phyloP scores from a whole-genome alignment of 2,329 filamentous ascomycete species.

The Pseudocercospora pini-densiflorae region DNA sequence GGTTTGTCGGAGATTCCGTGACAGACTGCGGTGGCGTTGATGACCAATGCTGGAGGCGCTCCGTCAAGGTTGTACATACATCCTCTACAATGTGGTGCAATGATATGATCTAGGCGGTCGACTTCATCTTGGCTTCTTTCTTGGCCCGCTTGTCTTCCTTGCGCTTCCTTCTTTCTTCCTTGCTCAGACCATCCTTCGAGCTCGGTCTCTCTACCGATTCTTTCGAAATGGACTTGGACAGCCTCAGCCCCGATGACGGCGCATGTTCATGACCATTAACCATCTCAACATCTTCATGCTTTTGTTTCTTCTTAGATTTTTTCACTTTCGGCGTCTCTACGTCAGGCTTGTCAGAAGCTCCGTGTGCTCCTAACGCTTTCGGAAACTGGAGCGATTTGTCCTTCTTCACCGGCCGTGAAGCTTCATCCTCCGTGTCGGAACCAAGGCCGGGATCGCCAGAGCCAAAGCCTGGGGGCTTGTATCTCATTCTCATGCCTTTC shows the following conservation, averaged over 20 bases:
- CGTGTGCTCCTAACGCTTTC: slow-evolving; percentile 31
- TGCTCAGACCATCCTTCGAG: slow-evolving; percentile 27
- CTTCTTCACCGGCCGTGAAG: slow-evolving; percentile 41
- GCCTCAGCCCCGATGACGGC: neutral
- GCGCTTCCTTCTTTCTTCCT: slow-evolving; percentile 43
- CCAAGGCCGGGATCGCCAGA: slow-evolving; percentile 50
- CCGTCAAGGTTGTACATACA: neutral
- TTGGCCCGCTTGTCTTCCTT: slow-evolving; percentile 44
- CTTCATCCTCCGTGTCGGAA: slow-evolving; percentile 44
- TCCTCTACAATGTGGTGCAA: neutral
- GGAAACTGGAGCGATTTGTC: slow-evolving; percentile 33
- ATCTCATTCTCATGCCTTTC: slow-evolving; percentile 68
- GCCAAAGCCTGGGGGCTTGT: slow-evolving; percentile 66
- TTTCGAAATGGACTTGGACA: slow-evolving; percentile 32
- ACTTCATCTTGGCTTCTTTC: slow-evolving; percentile 30
- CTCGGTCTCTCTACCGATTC: slow-evolving; percentile 18
- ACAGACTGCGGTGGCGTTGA: neutral
- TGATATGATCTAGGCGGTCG: neutral
- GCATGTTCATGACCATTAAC: slow-evolving; percentile 11
- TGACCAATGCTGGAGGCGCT: neutral
- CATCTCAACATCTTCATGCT: slow-evolving; percentile 41
- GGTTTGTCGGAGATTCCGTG: neutral
- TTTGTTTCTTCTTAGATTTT: slow-evolving; percentile 44
- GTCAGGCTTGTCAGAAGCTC: slow-evolving; percentile 46
- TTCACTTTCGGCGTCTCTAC: slow-evolving; percentile 37